Evolutionary conservation across 1,139 yeast genomes (phyloP).

Genomic region (Debaryomyces robertsiae): DNA sequence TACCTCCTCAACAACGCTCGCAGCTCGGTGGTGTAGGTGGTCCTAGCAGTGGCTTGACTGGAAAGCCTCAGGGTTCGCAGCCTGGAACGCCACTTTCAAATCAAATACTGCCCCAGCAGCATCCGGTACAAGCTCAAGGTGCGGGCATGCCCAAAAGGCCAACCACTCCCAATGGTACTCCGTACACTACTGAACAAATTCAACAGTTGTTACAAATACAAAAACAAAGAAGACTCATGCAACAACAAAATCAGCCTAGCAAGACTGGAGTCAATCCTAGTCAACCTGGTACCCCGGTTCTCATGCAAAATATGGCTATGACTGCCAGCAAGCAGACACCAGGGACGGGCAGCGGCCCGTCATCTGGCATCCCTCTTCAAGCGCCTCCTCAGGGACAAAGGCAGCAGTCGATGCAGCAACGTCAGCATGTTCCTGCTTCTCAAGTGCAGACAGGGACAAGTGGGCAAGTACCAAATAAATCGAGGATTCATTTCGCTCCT

Average conservation of each 20-base stretch:
- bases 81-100: background rate
- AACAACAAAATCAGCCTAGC: conserved; percentile 36
- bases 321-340: conserved; percentile 14
- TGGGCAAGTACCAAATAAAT: conserved; percentile 21
- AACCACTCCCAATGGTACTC: conserved; percentile 54
- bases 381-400: conserved; percentile 13
- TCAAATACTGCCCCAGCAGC: conserved; percentile 24
- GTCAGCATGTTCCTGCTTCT: conserved; percentile 12
- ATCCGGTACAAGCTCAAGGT: conserved; percentile 18
- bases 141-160: conserved; percentile 31
- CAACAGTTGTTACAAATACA: conserved; percentile 56
- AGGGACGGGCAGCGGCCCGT: conserved; percentile 12
- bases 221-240: conserved; percentile 53
- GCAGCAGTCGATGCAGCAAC: conserved; percentile 14
- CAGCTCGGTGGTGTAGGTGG: background rate
- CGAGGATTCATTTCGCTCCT: conserved; percentile 52
- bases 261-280: conserved; percentile 12
- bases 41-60: background rate
- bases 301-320: conserved; percentile 8
- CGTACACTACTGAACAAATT: conserved; percentile 56
- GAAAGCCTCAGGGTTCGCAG: background rate
- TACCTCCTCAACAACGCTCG: conserved; percentile 9
- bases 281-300: conserved; percentile 8
- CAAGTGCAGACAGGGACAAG: conserved; percentile 10
- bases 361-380: conserved; percentile 3